Conservation (phyloP, 805 yeast species). For the Suhomyces vadensis region DNA sequence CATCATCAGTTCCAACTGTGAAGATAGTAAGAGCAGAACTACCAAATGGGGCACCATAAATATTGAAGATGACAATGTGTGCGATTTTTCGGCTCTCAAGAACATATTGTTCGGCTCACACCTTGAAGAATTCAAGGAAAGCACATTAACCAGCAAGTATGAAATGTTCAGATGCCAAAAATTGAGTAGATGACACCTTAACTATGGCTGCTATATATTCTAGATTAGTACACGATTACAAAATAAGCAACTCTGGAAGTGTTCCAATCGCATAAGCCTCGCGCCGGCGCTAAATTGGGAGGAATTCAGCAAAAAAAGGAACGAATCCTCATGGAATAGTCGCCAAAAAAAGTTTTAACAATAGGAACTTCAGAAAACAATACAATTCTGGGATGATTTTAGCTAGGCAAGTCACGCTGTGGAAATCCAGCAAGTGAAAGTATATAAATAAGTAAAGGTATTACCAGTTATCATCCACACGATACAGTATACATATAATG, state of each 20-base stretch:
- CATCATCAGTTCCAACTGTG: slow-evolving; percentile 15
- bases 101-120: slow-evolving; percentile 25
- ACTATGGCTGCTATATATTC: not conserved
- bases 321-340: not conserved
- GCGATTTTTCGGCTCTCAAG: slow-evolving; percentile 22
- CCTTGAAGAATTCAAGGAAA: slow-evolving; percentile 28
- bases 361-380: not conserved
- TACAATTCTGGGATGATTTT: not conserved
- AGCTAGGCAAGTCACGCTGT: not conserved
- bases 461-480: not conserved
- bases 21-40: slow-evolving; percentile 10
- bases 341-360: not conserved
- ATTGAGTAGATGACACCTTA: slow-evolving; percentile 1
- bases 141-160: slow-evolving; percentile 20
- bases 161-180: slow-evolving; percentile 13
- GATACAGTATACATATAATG: not conserved
- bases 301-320: not conserved
- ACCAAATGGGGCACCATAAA: slow-evolving; percentile 22
- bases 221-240: not conserved
- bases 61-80: slow-evolving; percentile 16
- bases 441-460: not conserved
- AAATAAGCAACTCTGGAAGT: not conserved
- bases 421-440: not conserved
- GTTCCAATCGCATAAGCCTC: not conserved
- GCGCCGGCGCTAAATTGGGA: not conserved